Base-by-base conservation (phyloP, 257 asterid species). In the Nicotiana knightiana region DNA sequence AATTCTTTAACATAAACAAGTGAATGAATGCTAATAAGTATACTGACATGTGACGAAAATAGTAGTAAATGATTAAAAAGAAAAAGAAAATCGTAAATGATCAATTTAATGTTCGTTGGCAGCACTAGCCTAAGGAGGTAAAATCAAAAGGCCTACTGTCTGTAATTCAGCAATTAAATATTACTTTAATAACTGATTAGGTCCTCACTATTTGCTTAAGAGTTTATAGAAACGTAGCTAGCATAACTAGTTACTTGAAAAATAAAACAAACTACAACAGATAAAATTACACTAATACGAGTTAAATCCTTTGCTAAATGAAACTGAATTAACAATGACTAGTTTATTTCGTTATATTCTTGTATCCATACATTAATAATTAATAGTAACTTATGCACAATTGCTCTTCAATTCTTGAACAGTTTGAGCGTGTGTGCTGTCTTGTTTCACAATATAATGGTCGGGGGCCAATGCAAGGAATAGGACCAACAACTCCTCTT, bases 391-490 rank as follows among this genome's bases (percentile, higher is more conserved):
- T 57, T 57, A 15, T 61, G 32, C 26, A 57, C 65, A 61, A 61
- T 61, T 59, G 65, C 35, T 62, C 68, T 63, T 26, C 37, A 12
- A 63, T 61, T 26, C 8, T 35, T 46, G 37, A 53, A 6, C 95
- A 94, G 99, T 87, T 88, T 33, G 98, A 92, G 30, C 92, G 97
- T 0, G 85, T 92, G 17, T 96, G 97, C 85, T 88, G 89, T 82
- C 58, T 94, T 4, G 82, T 93, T 5, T 63, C 95, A 0, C 95
- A 93, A 83, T 94, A 88, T 91, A 89, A 86, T 11, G 97, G 96
- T 9, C 87, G 96, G 21, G 78, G 78, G 30, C 85, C 95, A 35
- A 85, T 90, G 59, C 92, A 75, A 76, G 58, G 86, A 10, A 67
- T 90, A 61, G 97, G 88, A 11, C 86, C 92, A 33, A 30, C 86